These are phyloP conservation scores for Phialemonium atrogriseum DNA, from an alignment of 2,329 filamentous ascomycete species.

Conservation along the genomic window DNA sequence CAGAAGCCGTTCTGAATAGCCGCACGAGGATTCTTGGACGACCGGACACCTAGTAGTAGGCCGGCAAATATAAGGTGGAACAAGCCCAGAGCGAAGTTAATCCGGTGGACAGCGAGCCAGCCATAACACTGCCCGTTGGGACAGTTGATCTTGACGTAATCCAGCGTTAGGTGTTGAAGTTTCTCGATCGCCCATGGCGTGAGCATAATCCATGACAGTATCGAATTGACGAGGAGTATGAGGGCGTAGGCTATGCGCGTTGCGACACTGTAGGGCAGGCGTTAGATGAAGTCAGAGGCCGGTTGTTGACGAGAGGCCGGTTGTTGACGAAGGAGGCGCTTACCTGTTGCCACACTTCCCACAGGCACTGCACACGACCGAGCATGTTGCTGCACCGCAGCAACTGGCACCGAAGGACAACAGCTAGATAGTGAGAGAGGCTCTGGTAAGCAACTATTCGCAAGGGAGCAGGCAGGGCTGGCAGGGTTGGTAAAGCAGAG, in stretches of 20 bases:
- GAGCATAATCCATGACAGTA: slow-evolving; percentile 97
- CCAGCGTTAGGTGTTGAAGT: slow-evolving; percentile 80
- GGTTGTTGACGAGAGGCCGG: too few relatives aligned
- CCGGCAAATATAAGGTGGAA: slow-evolving; percentile 85
- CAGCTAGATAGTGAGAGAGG: slow-evolving; percentile 41
- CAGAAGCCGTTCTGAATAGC: slow-evolving; percentile 96
- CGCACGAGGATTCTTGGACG: slow-evolving; percentile 79
- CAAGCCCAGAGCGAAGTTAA: slow-evolving; percentile 93
- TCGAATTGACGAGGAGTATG: slow-evolving; percentile 92
- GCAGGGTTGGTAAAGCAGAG: too few relatives aligned
- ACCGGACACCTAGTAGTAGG: slow-evolving; percentile 77
- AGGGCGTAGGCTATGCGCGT: slow-evolving; percentile 95
- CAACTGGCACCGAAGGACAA: slow-evolving; percentile 78
- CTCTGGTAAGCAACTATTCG: neutral
- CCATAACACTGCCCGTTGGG: slow-evolving; percentile 86
- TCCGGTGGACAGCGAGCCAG: slow-evolving; percentile 92
- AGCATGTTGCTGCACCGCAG: slow-evolving; percentile 94
- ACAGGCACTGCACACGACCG: slow-evolving; percentile 89
- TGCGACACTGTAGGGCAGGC: slow-evolving; percentile 58
- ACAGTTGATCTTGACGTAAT: slow-evolving; percentile 94
- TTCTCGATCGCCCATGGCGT: slow-evolving; percentile 98
- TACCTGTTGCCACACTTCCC: slow-evolving; percentile 96
- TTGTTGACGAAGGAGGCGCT: too few relatives aligned
- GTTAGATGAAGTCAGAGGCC: slow-evolving; percentile 3
- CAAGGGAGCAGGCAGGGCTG: too few relatives aligned